Base-by-base conservation (phyloP, 441 rosid species). In the Capsella rubella region DNA sequence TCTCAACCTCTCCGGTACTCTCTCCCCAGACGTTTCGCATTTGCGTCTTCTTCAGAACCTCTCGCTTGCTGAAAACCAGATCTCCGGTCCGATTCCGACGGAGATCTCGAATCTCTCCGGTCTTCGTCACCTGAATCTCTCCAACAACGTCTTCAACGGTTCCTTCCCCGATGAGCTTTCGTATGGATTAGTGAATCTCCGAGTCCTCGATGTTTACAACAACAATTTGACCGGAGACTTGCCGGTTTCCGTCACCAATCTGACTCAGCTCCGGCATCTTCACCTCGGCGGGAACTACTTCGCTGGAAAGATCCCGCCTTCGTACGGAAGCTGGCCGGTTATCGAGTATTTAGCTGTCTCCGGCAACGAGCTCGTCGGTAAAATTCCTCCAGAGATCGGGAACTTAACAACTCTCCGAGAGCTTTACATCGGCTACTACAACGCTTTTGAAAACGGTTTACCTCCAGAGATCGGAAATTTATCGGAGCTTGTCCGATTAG, bases 231-330 rank as follows among this genome's bases (percentile, higher is more conserved):
- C 96, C 18, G 97, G 94, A 1, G 82, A 76, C 55, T 78, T 95
- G 27, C 98, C 97, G n/a, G 25, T 88, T 29, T 80, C 87, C 70
- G 96, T 86, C 64, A 74, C 91, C 16, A 85, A 83, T 40, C 79
- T 94, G 67, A 74, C 89, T n/a, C 83, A 78, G 58, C 85, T 95
- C 76, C 92, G 85, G 0, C 97, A 90, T 65, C 78, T 95, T 3
- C 99, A 95, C 67, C 92, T 95, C 57, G 99, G 99, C 1, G 99
- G 98, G 0, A 95, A 95, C 91, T 95, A 80, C 69, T 95, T 92
- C 79, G 7, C 73, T 49, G 98, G 98, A 8, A 67, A 31, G 58
- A 89, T 92, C 76, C 98, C 97, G 0, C 43, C 87, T 0, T 89
- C 85, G 65, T 95, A 89, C 71, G 97, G 97, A 58, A 60, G 67